phyloP scores from a whole-genome alignment of 371 early-diverging fungal species.

The Choanephora cucurbitarum region DNA sequence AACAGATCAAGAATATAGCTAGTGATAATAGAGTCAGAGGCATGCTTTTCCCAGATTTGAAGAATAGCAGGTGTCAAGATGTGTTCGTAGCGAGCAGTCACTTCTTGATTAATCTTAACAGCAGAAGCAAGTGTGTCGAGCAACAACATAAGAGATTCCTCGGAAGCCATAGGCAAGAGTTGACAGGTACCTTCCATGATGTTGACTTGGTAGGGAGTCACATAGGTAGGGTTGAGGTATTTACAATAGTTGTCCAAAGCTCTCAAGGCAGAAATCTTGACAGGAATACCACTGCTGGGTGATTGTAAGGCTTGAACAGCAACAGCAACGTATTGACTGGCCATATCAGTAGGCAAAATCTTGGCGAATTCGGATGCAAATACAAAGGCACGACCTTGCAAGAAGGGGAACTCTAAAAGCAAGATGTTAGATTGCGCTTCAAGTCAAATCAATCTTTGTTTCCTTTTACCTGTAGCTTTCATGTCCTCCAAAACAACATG shows the following conservation, averaged over 20 bases:
- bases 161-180: conserved; percentile 67
- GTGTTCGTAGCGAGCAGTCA: conserved; percentile 72
- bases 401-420: conserved; percentile 68
- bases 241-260: conserved; percentile 76
- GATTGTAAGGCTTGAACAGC: conserved; percentile 71
- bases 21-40: conserved; percentile 65
- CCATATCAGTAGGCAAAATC: conserved; percentile 68
- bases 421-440: too few relatives aligned
- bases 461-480: conserved; percentile 50
- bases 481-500: conserved; percentile 76
- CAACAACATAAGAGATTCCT: conserved; percentile 78
- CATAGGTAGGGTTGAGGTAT: conserved; percentile 56
- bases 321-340: conserved; percentile 70
- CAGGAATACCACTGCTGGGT: conserved; percentile 60
- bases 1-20: conserved; percentile 80
- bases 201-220: conserved; percentile 62
- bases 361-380: conserved; percentile 83
- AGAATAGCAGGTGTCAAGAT: conserved; percentile 74
- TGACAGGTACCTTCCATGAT: conserved; percentile 73
- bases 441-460: too few relatives aligned
- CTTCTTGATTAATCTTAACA: conserved; percentile 72
- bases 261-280: conserved; percentile 80
- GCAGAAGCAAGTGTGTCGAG: conserved; percentile 77
- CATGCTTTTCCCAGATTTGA: conserved; percentile 76
- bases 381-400: conserved; percentile 87